Percentiles rank a stretch among this genome's conserved stretches.
phyloP scores from a whole-genome alignment of 176 grass and related monocot genomes.

The Elymus sibiricus region DNA sequence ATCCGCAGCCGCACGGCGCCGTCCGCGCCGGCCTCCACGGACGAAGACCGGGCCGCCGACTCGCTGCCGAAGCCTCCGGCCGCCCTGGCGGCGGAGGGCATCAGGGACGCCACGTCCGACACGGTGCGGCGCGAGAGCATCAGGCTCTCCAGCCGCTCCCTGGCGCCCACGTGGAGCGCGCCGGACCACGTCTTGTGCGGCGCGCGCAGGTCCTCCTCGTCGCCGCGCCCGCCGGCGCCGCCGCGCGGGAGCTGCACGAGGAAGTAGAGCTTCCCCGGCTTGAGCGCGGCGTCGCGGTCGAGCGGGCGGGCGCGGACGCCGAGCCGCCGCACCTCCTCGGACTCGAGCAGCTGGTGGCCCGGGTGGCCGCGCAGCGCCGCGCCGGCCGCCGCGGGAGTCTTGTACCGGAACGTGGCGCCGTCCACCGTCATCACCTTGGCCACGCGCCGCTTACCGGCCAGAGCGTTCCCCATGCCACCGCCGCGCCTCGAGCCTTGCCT shows the following conservation, averaged over 20 bases:
- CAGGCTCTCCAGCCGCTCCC: slow-evolving; percentile 86
- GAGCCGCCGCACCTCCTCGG: slow-evolving; percentile 73
- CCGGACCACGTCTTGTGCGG: slow-evolving; percentile 80
- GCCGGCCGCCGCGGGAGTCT: slow-evolving; percentile 41
- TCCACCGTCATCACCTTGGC: slow-evolving; percentile 99
- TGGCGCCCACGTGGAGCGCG: slow-evolving; percentile 67
- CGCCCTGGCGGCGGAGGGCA: not conserved
- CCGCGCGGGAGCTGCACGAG: slow-evolving; percentile 65
- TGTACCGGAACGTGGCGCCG: slow-evolving; percentile 72
- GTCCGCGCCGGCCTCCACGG: slow-evolving; percentile 49
- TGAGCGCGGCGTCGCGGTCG: slow-evolving; percentile 66
- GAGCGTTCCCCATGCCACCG: slow-evolving; percentile 69
- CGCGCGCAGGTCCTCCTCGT: slow-evolving; percentile 18
- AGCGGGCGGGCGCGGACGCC: slow-evolving; percentile 67
- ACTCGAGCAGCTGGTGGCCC: slow-evolving; percentile 70
- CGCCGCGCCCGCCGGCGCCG: not conserved
- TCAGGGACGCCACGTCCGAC: slow-evolving; percentile 58
- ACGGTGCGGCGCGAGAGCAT: slow-evolving; percentile 81
- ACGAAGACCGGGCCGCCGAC: slow-evolving; percentile 21
- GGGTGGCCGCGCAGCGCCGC: slow-evolving; percentile 66
- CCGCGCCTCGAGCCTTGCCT: not conserved
- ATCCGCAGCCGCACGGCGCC: slow-evolving; percentile 74
- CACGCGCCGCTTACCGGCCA: slow-evolving; percentile 47
- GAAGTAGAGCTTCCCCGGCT: slow-evolving; percentile 90
- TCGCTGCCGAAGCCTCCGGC: not conserved